Percentiles rank a stretch among this genome's conserved stretches.
Conservation (phyloP, 2,329 filamentous ascomycete species). For the Tolypocladium amazonense region DNA sequence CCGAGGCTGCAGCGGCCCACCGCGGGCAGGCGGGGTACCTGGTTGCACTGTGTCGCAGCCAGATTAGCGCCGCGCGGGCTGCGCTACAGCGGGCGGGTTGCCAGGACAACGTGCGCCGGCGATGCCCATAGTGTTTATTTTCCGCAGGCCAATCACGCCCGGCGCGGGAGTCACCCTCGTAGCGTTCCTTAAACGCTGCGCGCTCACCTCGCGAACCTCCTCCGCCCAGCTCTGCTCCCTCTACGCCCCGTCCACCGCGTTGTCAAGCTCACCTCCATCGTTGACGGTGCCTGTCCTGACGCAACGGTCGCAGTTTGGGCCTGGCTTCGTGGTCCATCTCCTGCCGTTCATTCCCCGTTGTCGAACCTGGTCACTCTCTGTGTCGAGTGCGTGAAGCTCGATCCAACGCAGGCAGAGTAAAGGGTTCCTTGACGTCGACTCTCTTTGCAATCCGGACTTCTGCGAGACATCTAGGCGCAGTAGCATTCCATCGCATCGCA, state of each 20-base stretch:
- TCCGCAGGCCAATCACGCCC: constrained; percentile 1
- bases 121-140: constrained; percentile 1
- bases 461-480: constrained; percentile 6
- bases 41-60: not conserved
- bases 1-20: not conserved
- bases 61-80: not conserved
- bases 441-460: not conserved
- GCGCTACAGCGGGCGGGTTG: not conserved
- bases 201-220: not conserved
- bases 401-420: not conserved
- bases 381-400: not conserved
- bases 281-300: not conserved
- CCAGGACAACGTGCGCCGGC: not conserved
- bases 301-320: constrained; percentile 1
- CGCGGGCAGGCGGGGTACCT: not conserved
- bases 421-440: not conserved
- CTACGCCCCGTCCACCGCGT: not conserved
- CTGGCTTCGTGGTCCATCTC: not conserved
- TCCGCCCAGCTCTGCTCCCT: not conserved
- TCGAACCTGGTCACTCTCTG: not conserved
- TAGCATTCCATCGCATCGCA: constrained; percentile 18
- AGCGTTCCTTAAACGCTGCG: constrained; percentile 2
- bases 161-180: not conserved
- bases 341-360: not conserved
- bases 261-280: not conserved